A percentile compares a stretch with the other conserved stretches of the same genome.
Evolutionary conservation across 768 basidiomycete genomes (phyloP).

Genomic region (Crepidotus variabilis): DNA sequence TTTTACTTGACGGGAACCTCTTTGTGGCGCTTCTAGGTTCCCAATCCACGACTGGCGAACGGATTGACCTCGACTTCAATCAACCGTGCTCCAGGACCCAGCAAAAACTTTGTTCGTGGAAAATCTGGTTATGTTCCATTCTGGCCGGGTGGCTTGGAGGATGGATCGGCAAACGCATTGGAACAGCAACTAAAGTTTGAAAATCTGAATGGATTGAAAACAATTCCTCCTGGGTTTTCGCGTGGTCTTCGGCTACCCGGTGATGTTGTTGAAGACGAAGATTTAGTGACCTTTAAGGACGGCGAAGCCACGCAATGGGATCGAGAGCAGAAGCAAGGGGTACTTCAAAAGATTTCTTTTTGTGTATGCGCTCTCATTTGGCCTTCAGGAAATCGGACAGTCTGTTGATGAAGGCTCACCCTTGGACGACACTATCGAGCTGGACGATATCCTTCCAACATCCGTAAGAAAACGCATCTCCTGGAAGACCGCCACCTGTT

Average conservation of each 20-base stretch:
- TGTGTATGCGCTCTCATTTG: neutral
- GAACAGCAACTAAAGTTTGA: conserved; percentile 24
- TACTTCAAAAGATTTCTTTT: conserved; percentile 6
- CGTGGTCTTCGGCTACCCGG: conserved; percentile 74
- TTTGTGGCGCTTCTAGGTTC: conserved; percentile 36
- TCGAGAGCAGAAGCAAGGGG: conserved; percentile 16
- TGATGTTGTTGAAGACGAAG: conserved; percentile 48
- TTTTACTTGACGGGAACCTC: neutral
- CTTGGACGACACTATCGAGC: conserved; percentile 11
- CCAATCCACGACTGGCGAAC: conserved; percentile 51
- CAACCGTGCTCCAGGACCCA: conserved; percentile 77
- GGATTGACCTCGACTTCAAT: conserved; percentile 84
- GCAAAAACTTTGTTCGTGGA: conserved; percentile 84
- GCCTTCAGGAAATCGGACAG: neutral
- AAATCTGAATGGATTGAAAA: conserved; percentile 49
- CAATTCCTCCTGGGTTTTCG: conserved; percentile 77
- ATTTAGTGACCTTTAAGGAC: conserved; percentile 29
- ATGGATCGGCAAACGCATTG: conserved; percentile 35
- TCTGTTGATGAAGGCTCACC: conserved; percentile 15
- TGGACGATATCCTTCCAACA: conserved; percentile 78
- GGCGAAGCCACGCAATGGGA: conserved; percentile 18
- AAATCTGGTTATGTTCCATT: conserved; percentile 94
- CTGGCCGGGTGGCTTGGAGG: conserved; percentile 89
- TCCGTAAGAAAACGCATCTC: conserved; percentile 28
- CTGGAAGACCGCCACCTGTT: neutral